Base-by-base conservation (phyloP, 805 yeast species). In the Schizosaccharomyces cryophilus region DNA sequence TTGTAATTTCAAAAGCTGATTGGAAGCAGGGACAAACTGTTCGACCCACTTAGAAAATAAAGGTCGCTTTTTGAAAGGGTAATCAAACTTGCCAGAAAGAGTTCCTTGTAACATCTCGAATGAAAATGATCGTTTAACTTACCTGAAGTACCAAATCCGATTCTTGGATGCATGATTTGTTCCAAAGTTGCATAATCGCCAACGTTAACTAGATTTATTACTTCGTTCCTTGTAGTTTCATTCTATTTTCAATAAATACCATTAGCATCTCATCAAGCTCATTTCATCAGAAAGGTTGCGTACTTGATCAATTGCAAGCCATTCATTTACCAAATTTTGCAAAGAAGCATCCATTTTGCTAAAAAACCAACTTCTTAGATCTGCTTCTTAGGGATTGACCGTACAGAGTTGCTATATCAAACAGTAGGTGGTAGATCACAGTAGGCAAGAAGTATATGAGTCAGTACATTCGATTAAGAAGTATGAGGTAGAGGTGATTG, bases 111-210 rank as follows among this genome's bases (percentile, higher is more conserved):
- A 35, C 38, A 35, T 35, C 17, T 13, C 40, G 13, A 45, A 7
- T 3, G 51, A n/a, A 45, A 45, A 24, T 45, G 51, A 45, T 24
- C 51, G 17, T 2, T 5, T 11, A 45, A 45, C 51, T 19, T 45
- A 45, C 66, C 66, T 2, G 97, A 96, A 0, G 97, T 90, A 0
- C 97, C 97, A 71, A 90, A 90, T 13, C 81, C 73, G 31, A 89
- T 83, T 61, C 95, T 72, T 13, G 65, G 62, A 54, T 7, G 40
- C n/a, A 64, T 64, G 62, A 61, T 74, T 47, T 68, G 68, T 56
- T 78, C 79, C 47, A 87, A 73, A 61, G 73, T 80, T 0, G 67
- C 70, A 65, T 72, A 45, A 45, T 45, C 51, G 9, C 26, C 51
- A 4, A 24, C 26, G 9, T 45, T 45, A 2, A 45, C 13, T 24